Percentiles rank a stretch among this genome's conserved stretches.
These are phyloP conservation scores for Trichoderma atrobrunneum DNA, from an alignment of 2,329 filamentous ascomycete genomes.

Conservation along the genomic window DNA sequence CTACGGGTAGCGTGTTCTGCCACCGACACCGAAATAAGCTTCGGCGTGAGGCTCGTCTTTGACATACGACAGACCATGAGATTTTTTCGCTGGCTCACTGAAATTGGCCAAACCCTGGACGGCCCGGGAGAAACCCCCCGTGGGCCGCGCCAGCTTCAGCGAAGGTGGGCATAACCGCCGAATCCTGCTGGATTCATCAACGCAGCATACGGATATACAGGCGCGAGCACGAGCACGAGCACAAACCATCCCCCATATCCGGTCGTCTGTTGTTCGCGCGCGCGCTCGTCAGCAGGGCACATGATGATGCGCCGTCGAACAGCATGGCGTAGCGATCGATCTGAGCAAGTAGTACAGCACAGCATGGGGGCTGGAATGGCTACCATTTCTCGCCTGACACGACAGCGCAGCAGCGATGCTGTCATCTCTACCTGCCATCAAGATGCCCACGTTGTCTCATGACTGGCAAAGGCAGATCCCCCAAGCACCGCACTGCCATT, in stretches of 20 bases:
- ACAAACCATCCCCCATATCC: background rate
- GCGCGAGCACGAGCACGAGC: background rate
- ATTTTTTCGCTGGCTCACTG: background rate
- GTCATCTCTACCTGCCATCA: background rate
- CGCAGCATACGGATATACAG: background rate
- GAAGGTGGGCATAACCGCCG: background rate
- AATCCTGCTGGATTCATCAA: slow-evolving; percentile 7
- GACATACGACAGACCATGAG: slow-evolving; percentile 5
- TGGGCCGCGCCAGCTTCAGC: background rate
- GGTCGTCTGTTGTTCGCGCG: background rate
- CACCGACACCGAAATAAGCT: background rate
- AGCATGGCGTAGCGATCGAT: slow-evolving; percentile 13
- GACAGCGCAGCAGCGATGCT: background rate
- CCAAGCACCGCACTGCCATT: background rate
- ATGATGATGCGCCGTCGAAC: background rate
- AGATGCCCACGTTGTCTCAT: slow-evolving; percentile 19
- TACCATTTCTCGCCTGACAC: slow-evolving; percentile 13
- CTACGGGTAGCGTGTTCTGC: background rate
- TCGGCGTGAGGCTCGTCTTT: background rate
- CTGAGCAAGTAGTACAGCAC: background rate
- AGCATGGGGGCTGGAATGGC: slow-evolving; percentile 11
- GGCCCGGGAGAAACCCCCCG: background rate
- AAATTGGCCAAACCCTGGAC: background rate
- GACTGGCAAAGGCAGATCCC: slow-evolving; percentile 19
- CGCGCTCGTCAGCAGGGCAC: background rate